phyloP scores from a whole-genome alignment of 345 rosid genomes.

The Moringa oleifera region DNA sequence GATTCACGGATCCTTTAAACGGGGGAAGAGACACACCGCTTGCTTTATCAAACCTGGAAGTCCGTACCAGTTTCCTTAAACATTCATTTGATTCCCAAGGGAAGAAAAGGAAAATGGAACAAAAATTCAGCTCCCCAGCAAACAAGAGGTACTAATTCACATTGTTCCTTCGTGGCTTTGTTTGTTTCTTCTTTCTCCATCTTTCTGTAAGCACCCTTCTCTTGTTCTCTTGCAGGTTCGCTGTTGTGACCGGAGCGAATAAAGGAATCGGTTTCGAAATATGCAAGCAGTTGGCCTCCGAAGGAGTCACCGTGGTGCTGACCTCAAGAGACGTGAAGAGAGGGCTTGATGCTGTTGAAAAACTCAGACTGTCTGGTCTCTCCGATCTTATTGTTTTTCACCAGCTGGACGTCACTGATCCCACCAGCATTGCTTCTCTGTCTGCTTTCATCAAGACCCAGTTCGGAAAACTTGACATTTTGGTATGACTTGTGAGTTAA shows the following conservation, averaged over 20 bases:
- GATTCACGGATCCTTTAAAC: too few relatives aligned
- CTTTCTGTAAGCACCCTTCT: background rate
- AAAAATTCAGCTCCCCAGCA: too few relatives aligned
- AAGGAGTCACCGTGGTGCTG: slow-evolving; percentile 26
- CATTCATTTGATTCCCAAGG: too few relatives aligned
- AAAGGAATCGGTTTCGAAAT: slow-evolving; percentile 45
- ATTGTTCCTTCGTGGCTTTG: background rate
- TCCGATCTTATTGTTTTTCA: slow-evolving; percentile 30
- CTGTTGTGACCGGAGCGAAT: slow-evolving; percentile 46
- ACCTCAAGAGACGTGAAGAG: slow-evolving; percentile 41
- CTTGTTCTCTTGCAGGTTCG: slow-evolving; percentile 23
- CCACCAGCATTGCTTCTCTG: slow-evolving; percentile 27
- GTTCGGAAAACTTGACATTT: slow-evolving; percentile 47
- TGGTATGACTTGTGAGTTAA: slow-evolving; percentile 18
- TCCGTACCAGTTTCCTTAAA: too few relatives aligned
- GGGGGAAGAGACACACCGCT: too few relatives aligned
- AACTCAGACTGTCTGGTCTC: slow-evolving; percentile 27
- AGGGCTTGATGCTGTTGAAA: slow-evolving; percentile 41
- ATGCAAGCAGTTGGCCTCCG: slow-evolving; percentile 30
- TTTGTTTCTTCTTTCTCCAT: background rate
- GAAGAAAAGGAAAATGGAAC: too few relatives aligned
- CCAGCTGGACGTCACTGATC: slow-evolving; percentile 46
- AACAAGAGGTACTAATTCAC: background rate
- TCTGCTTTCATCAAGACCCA: slow-evolving; percentile 28
- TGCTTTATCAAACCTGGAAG: too few relatives aligned